These are phyloP conservation scores for Boechera divaricarpa DNA, from an alignment of 345 rosid species.

Conservation along the genomic window DNA sequence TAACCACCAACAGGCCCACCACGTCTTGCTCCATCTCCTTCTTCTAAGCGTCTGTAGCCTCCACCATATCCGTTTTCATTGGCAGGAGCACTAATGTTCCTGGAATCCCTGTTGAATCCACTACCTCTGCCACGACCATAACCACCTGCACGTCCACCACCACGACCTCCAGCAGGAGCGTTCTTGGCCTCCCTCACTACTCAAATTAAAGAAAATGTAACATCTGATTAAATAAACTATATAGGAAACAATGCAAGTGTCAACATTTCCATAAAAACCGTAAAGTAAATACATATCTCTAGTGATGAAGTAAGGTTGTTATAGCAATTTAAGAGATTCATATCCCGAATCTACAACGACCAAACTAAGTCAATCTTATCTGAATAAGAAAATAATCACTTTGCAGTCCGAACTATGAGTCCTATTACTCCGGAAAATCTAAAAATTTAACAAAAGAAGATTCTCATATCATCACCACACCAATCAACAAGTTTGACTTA, in stretches of 20 bases:
- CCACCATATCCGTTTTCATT: constrained; percentile 54
- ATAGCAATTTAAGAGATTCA: no score
- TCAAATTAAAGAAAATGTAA: neutral
- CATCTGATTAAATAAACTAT: neutral
- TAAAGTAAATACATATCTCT: neutral
- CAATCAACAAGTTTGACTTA: constrained; percentile 14
- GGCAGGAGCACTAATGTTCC: constrained; percentile 52
- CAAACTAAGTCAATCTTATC: constrained; percentile 2
- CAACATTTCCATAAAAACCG: neutral
- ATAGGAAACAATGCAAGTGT: neutral
- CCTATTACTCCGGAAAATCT: neutral
- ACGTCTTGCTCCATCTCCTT: constrained; percentile 61
- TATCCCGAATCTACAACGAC: neutral
- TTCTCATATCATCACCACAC: neutral
- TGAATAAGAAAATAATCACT: neutral
- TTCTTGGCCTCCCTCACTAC: constrained; percentile 71
- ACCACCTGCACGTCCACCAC: constrained; percentile 50
- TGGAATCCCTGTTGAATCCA: constrained; percentile 63
- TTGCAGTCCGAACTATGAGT: neutral
- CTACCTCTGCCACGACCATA: constrained; percentile 49
- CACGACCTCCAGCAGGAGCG: constrained; percentile 55
- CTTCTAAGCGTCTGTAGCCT: constrained; percentile 57
- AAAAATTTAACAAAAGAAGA: neutral
- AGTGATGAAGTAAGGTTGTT: no score
- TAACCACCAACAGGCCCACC: constrained; percentile 61